Percentiles rank a stretch among this genome's conserved stretches.
These are phyloP conservation scores for Tuber indicum DNA, from an alignment of 495 filamentous ascomycete genomes.

Conservation along the genomic window DNA sequence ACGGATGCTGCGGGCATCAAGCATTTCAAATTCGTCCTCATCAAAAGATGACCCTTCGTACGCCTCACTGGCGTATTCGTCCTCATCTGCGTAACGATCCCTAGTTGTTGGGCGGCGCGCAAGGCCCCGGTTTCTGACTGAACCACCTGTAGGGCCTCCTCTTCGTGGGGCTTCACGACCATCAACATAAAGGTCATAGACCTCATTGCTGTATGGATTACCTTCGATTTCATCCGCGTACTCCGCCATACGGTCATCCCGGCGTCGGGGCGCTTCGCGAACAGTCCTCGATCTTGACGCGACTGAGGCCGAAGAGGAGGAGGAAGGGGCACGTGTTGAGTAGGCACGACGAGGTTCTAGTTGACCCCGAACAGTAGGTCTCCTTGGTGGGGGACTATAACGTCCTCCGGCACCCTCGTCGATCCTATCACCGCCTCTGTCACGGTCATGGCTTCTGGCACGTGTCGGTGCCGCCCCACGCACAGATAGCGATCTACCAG, in stretches of 20 bases:
- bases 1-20: conserved; percentile 45
- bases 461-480: conserved; percentile 17
- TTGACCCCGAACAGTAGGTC: conserved; percentile 40
- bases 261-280: conserved; percentile 40
- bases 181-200: conserved; percentile 61
- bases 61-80: conserved; percentile 60
- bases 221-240: conserved; percentile 49
- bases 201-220: conserved; percentile 58
- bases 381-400: conserved; percentile 24
- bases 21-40: conserved; percentile 78
- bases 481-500: conserved; percentile 31
- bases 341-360: conserved; percentile 51
- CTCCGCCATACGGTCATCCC: conserved; percentile 29
- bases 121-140: conserved; percentile 30
- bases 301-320: conserved; percentile 33
- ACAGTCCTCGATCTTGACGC: conserved; percentile 41
- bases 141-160: conserved; percentile 26
- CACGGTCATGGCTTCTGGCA: conserved; percentile 34
- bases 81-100: conserved; percentile 66
- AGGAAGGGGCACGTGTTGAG: conserved; percentile 45
- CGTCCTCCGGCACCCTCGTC: conserved; percentile 25
- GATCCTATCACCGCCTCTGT: conserved; percentile 28
- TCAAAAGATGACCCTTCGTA: conserved; percentile 63
- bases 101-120: conserved; percentile 46
- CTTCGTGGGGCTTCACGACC: conserved; percentile 41